A percentile compares a stretch with the other conserved stretches of the same genome.
These are phyloP conservation scores for Quercus bicolor DNA, from an alignment of 306 rosid genomes.

Conservation along the genomic window DNA sequence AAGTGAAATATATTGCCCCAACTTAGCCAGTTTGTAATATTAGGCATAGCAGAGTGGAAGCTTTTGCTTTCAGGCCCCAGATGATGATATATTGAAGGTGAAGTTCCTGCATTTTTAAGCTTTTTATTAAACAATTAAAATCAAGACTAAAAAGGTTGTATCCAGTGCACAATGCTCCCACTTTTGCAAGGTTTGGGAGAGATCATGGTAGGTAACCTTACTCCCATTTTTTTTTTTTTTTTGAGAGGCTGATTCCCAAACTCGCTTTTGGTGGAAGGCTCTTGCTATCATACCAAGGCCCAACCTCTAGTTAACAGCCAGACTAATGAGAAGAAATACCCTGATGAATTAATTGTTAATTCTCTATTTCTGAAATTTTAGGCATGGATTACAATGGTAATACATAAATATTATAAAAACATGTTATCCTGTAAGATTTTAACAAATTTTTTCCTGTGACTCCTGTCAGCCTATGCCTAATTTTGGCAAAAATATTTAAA, in stretches of 20 bases:
- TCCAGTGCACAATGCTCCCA: too few relatives aligned
- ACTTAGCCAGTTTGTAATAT: background rate
- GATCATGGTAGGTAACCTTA: too few relatives aligned
- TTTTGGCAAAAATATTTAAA: background rate
- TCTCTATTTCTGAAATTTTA: background rate
- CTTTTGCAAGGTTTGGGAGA: too few relatives aligned
- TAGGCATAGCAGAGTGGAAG: background rate
- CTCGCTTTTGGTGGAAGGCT: too few relatives aligned
- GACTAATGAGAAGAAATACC: background rate
- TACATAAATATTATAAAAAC: background rate
- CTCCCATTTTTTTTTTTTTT: accelerated
- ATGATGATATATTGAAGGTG: background rate
- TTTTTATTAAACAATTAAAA: background rate
- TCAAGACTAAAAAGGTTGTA: too few relatives aligned
- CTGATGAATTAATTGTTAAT: background rate
- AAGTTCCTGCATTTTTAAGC: background rate
- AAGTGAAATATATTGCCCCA: background rate
- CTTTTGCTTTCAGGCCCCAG: background rate
- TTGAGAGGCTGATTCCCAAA: too few relatives aligned
- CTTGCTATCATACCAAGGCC: too few relatives aligned
- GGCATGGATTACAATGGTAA: background rate
- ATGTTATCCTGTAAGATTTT: background rate
- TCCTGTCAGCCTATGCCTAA: background rate
- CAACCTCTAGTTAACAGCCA: background rate
- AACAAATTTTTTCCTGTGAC: background rate